These are phyloP conservation scores for Wickerhamomyces mucosus DNA, from an alignment of 805 yeast genomes.

Conservation along the genomic window DNA sequence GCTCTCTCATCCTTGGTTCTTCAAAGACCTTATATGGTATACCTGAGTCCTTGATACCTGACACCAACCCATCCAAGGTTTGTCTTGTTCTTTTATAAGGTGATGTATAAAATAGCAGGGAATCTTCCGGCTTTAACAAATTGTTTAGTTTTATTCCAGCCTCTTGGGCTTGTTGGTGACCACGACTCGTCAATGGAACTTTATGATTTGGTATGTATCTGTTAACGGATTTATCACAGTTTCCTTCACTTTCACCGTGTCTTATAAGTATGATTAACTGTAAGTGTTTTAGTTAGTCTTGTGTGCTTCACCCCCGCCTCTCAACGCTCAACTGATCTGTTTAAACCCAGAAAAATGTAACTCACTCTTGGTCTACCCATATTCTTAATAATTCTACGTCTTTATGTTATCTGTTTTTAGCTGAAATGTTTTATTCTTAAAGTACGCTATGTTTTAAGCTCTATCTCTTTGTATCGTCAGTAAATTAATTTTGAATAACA, in stretches of 20 bases:
- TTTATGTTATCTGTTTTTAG: conserved; percentile 20
- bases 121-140: conserved; percentile 37
- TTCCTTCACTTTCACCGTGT: conserved; percentile 92
- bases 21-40: conserved; percentile 55
- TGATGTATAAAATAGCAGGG: conserved; percentile 72
- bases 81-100: conserved; percentile 82
- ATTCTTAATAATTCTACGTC: conserved; percentile 8
- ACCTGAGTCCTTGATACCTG: conserved; percentile 36
- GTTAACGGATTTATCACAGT: conserved; percentile 76
- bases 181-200: conserved; percentile 62
- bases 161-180: conserved; percentile 51
- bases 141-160: conserved; percentile 49
- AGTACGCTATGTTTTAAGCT: background rate
- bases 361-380: conserved; percentile 20
- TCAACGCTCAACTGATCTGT: no score
- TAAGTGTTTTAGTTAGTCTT: background rate
- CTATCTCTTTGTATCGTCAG: no score
- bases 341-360: background rate
- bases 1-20: conserved; percentile 90
- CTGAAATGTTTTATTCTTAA: conserved; percentile 16
- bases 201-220: conserved; percentile 71
- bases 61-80: conserved; percentile 63
- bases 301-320: no score
- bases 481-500: no score
- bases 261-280: conserved; percentile 65